These are phyloP conservation scores for Cutaneotrichosporon cavernicola DNA, from an alignment of 1,284 basidiomycete genomes.

Conservation along the genomic window DNA sequence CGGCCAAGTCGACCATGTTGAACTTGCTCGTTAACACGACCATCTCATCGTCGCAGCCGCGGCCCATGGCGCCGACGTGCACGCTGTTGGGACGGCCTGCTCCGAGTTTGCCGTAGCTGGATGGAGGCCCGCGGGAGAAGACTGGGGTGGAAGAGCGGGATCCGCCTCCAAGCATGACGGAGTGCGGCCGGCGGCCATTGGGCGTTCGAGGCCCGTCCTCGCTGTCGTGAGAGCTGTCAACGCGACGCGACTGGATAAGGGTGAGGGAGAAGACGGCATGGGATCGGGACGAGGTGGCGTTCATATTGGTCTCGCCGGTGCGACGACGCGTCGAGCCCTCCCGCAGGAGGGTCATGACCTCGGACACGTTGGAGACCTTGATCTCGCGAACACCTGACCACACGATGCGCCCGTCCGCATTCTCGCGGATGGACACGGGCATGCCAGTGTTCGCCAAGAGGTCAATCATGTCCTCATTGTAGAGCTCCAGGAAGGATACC, in stretches of 20 bases:
- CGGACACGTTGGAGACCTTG: constrained; percentile 72
- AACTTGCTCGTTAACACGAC: constrained; percentile 90
- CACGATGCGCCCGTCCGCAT: constrained; percentile 92
- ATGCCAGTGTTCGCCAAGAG: constrained; percentile 67
- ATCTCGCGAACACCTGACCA: constrained; percentile 95
- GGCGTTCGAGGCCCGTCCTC: constrained; percentile 17
- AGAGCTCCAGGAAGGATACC: constrained; percentile 88
- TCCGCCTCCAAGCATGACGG: constrained; percentile 18
- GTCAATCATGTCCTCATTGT: constrained; percentile 96
- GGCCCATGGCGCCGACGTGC: constrained; percentile 56
- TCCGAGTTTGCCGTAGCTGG: constrained; percentile 22
- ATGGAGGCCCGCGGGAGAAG: constrained; percentile 23
- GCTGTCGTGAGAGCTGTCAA: constrained; percentile 18
- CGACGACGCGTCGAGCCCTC: constrained; percentile 85
- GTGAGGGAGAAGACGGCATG: constrained; percentile 99
- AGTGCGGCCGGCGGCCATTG: constrained; percentile 28
- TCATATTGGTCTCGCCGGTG: constrained; percentile 98
- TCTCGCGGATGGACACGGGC: constrained; percentile 93
- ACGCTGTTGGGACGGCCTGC: constrained; percentile 66
- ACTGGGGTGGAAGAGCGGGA: constrained; percentile 27
- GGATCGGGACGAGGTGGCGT: constrained; percentile 93
- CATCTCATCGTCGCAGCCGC: constrained; percentile 68
- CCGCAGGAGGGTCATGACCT: constrained; percentile 89
- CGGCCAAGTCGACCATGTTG: constrained; percentile 97
- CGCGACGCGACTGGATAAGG: constrained; percentile 65